Evolutionary conservation across 345 rosid species (phyloP).

Genomic region (Brassica nigra): DNA sequence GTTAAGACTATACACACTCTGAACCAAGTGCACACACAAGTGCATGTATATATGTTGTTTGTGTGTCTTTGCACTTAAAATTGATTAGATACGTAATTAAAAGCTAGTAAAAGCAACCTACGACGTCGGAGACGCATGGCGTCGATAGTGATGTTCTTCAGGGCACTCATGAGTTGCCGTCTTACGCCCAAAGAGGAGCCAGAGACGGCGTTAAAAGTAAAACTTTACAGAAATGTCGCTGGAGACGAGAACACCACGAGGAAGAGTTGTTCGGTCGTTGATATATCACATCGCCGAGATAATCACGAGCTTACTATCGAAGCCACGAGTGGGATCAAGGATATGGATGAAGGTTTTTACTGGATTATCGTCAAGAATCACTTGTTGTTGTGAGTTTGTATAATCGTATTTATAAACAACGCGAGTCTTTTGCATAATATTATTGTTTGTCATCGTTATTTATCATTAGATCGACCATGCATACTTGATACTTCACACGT

Average conservation of each 20-base stretch:
- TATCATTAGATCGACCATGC: conserved; percentile 20
- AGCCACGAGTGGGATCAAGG: conserved; percentile 8
- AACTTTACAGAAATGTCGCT: conserved; percentile 1
- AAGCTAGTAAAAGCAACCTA: conserved; percentile 6
- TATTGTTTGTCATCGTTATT: not conserved
- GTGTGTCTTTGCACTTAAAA: not conserved
- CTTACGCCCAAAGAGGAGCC: conserved; percentile 34
- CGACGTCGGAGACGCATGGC: conserved; percentile 29
- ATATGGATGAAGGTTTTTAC: conserved; percentile 24
- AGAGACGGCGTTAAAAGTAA: not conserved
- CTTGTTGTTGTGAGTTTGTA: conserved; percentile 14
- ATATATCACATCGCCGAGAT: not conserved
- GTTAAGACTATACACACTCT: conserved; percentile 37
- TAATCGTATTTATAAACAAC: not conserved
- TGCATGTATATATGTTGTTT: not conserved
- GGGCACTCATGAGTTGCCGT: conserved; percentile 39
- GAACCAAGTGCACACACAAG: conserved; percentile 23
- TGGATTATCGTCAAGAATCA: conserved; percentile 31
- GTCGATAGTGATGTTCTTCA: conserved; percentile 37
- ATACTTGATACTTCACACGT: not conserved
- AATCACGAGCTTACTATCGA: not conserved
- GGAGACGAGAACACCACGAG: conserved; percentile 1
- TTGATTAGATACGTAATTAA: conserved; percentile 1
- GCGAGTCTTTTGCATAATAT: conserved; percentile 4
- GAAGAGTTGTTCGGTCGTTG: not conserved